Percentiles rank a stretch among this genome's conserved stretches.
phyloP scores from a whole-genome alignment of 805 yeast species.

The Yamadazyma nakazawae region DNA sequence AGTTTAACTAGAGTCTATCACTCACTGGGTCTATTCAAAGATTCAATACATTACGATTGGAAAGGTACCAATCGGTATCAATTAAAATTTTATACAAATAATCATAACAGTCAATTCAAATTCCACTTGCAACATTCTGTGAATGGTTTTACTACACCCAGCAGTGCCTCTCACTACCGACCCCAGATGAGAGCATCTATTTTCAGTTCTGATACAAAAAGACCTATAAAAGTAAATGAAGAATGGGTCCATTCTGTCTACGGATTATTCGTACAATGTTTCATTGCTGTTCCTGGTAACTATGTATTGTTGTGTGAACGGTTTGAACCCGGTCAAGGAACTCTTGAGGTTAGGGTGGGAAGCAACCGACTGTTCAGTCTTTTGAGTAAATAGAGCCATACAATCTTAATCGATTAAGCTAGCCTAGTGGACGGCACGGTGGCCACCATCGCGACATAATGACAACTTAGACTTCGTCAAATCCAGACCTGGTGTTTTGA shows the following conservation, averaged over 20 bases:
- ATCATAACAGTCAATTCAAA: constrained; percentile 19
- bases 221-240: constrained; percentile 33
- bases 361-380: constrained; percentile 1
- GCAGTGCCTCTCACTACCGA: constrained; percentile 29
- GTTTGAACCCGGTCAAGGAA: constrained; percentile 46
- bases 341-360: constrained; percentile 38
- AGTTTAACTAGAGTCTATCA: constrained; percentile 14
- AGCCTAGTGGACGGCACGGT: too few species aligned
- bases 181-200: constrained; percentile 47
- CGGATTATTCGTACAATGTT: constrained; percentile 41
- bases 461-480: neutral
- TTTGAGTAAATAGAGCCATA: neutral
- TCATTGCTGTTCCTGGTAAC: constrained; percentile 21
- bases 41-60: constrained; percentile 31
- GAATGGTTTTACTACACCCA: constrained; percentile 9
- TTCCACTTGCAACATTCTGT: constrained; percentile 26
- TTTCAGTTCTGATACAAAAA: constrained; percentile 25
- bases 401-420: neutral
- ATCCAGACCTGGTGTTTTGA: neutral
- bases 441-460: neutral
- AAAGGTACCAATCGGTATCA: constrained; percentile 36
- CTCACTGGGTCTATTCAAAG: constrained; percentile 34
- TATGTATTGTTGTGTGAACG: constrained; percentile 47
- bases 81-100: constrained; percentile 21
- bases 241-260: constrained; percentile 41